These are phyloP conservation scores for Sclerotinia subarctica DNA, from an alignment of 2,329 filamentous ascomycete genomes.

Conservation along the genomic window DNA sequence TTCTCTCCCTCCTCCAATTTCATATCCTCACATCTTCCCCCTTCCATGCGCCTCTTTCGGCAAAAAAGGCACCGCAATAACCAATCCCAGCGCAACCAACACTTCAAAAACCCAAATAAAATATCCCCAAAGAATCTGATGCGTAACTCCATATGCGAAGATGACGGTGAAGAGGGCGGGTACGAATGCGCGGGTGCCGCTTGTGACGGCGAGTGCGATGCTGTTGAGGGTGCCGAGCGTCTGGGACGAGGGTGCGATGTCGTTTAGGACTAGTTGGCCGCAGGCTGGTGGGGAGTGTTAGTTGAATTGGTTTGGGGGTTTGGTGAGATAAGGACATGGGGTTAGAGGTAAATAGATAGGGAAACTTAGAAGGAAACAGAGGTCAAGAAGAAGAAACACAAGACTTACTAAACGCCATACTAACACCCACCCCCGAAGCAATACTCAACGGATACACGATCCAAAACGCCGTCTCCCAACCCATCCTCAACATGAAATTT, in stretches of 20 bases:
- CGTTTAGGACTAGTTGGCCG: constrained; percentile 71
- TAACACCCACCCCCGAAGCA: constrained; percentile 51
- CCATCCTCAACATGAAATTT: constrained; percentile 53
- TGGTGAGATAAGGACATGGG: neutral
- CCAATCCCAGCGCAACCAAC: constrained; percentile 37
- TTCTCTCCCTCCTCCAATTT: neutral
- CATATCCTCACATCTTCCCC: neutral
- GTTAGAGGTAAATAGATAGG: neutral
- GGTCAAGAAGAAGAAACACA: constrained; percentile 50
- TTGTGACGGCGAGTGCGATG: constrained; percentile 58
- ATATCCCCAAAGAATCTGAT: constrained; percentile 61
- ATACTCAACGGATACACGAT: constrained; percentile 44
- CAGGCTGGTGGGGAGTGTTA: constrained; percentile 61
- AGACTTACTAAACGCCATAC: constrained; percentile 50
- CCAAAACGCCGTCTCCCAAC: constrained; percentile 40
- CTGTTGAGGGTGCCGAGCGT: constrained; percentile 71
- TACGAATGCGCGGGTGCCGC: constrained; percentile 61
- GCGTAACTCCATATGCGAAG: constrained; percentile 63
- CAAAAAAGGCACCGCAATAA: constrained; percentile 39
- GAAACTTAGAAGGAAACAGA: neutral
- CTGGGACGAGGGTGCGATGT: constrained; percentile 62
- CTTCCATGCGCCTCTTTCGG: constrained; percentile 36
- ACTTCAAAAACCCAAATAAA: constrained; percentile 61
- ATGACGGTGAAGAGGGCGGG: constrained; percentile 65
- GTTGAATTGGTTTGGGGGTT: neutral